Evolutionary conservation across 306 rosid species (phyloP).

Genomic region (Amphicarpaea edgeworthii): DNA sequence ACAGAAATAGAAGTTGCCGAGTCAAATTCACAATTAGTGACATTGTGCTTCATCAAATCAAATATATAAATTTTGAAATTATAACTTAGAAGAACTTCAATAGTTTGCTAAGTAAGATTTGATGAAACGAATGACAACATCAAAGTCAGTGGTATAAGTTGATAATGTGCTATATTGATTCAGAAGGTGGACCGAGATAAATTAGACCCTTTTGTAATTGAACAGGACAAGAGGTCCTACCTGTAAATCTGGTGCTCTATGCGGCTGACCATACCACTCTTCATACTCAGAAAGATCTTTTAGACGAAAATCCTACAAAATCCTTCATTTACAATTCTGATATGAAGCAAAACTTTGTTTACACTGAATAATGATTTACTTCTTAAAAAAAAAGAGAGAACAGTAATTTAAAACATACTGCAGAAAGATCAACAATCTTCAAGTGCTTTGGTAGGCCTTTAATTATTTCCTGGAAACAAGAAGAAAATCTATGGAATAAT

Average conservation of each 20-base stretch:
- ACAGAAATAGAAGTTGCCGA: constrained; percentile 25
- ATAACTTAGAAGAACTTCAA: constrained; percentile 2
- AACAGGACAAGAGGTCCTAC: constrained; percentile 44
- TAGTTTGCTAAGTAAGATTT: constrained; percentile 26
- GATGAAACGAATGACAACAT: constrained; percentile 20
- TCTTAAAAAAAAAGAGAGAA: neutral
- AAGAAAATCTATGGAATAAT: constrained; percentile 34
- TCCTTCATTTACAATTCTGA: constrained; percentile 35
- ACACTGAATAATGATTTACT: neutral
- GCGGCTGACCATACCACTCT: constrained; percentile 96
- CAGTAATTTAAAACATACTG: constrained; percentile 63
- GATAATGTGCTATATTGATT: constrained; percentile 9
- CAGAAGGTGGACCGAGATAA: constrained; percentile 35
- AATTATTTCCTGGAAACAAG: constrained; percentile 81
- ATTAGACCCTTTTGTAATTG: constrained; percentile 25
- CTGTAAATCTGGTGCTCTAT: constrained; percentile 87
- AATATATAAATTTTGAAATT: constrained; percentile 22
- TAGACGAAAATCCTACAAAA: constrained; percentile 87
- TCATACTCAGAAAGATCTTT: constrained; percentile 82
- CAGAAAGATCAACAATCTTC: constrained; percentile 99
- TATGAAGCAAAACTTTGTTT: constrained; percentile 17
- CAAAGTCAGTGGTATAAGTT: constrained; percentile 16
- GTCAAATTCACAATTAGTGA: constrained; percentile 24
- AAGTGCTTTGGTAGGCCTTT: constrained; percentile 81
- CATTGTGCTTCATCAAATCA: constrained; percentile 23